Evolutionary conservation across 164 flowering plant genomes (phyloP), one percentile per base, ranked within the genome.

Genomic region (Kalanchoe fedtschenkoi): DNA sequence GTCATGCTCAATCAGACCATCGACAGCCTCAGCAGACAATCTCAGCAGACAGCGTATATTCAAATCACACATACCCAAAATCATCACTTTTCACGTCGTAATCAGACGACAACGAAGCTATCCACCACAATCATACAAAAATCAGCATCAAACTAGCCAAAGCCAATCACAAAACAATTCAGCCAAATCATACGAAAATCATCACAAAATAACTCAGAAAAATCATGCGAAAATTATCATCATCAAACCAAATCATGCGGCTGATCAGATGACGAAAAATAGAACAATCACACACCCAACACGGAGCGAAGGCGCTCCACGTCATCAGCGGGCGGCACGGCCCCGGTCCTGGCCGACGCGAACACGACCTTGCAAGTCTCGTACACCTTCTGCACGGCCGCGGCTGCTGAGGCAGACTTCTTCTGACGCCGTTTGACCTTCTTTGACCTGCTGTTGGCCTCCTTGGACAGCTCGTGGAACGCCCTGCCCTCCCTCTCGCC

Each of bases 321-420:
- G 21, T 75, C 70, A 1, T 68, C 78, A 2, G 75, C 68, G 5
- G 78, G 47, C 0, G 86, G 86, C 46, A 84, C 71, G 64, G 70
- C 59, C 30, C 81, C 84, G 34, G 76, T 34, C 33, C 75, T 76
- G 55, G 77, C 54, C 33, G 26, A 34, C 37, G 79, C 77, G 69
- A 84, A 84, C 5, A 82, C 82, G 10, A 77, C 76, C 70, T 72
- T 76, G 76, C 89, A 84, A 57, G 81, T 75, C 8, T 80, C 73
- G 57, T 43, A 82, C 7, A 81, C 76, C 66, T 26, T 76, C 74
- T 84, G 89, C 44, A 84, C 81, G 32, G 70, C 69, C 41, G 41
- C 61, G 34, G 61, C 33, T n/a, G 24, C 5, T 34, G 61, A 58
- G 16, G 61, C 54, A 54, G 47, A 16, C 60, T 61, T 77, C 76